A percentile compares a stretch with the other conserved stretches of the same genome.
phyloP scores from a whole-genome alignment of 345 rosid species.

The Euphorbia tirucalli region DNA sequence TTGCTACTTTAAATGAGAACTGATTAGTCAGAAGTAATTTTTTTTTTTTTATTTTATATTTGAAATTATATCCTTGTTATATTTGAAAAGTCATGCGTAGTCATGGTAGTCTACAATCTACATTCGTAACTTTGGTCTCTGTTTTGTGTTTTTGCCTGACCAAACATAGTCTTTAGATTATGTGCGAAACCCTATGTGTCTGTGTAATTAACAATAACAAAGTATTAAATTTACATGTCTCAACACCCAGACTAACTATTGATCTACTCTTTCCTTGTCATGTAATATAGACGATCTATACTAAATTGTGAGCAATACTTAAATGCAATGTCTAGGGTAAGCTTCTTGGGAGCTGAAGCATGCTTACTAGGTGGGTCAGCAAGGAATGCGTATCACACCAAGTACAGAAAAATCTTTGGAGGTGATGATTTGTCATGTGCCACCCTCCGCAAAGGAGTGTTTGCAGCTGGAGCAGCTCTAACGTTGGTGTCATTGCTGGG shows the following conservation, averaged over 20 bases:
- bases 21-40: neutral
- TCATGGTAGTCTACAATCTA: neutral
- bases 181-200: neutral
- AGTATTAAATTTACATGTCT: neutral
- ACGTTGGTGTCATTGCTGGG: slow-evolving; percentile 63
- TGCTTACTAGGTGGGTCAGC: slow-evolving; percentile 93
- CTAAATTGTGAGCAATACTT: neutral
- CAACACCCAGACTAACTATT: neutral
- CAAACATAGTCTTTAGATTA: no score
- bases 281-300: neutral
- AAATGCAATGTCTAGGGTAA: slow-evolving; percentile 48
- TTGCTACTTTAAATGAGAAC: neutral
- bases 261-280: neutral
- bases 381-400: slow-evolving; percentile 83
- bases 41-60: neutral
- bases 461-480: slow-evolving; percentile 91
- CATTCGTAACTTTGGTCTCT: neutral
- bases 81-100: neutral
- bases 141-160: neutral
- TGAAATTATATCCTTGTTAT: neutral
- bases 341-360: slow-evolving; percentile 91
- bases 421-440: slow-evolving; percentile 57
- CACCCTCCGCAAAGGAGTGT: slow-evolving; percentile 85
- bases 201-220: neutral
- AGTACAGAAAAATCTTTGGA: slow-evolving; percentile 51